A percentile compares a stretch with the other conserved stretches of the same genome.
These are phyloP conservation scores for Saccharomycopsis hybrid DNA, from an alignment of 1,139 yeast genomes.

Conservation along the genomic window DNA sequence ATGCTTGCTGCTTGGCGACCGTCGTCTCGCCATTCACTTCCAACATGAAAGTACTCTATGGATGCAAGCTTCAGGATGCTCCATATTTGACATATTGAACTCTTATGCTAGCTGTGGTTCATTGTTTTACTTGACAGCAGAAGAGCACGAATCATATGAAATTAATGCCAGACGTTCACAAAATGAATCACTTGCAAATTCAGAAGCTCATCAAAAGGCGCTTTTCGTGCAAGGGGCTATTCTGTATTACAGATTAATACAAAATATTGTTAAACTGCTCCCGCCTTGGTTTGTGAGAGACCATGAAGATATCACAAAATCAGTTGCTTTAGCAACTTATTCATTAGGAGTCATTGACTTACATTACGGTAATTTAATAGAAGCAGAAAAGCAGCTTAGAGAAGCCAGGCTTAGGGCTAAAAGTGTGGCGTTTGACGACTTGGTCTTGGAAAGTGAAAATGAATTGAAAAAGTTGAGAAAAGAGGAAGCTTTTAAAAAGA, in stretches of 20 bases:
- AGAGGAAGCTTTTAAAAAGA: conserved; percentile 24
- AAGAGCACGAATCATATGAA: conserved; percentile 52
- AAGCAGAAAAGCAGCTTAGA: conserved; percentile 58
- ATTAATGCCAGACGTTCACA: conserved; percentile 26
- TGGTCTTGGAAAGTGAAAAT: conserved; percentile 58
- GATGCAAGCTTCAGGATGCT: conserved; percentile 68
- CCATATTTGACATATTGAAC: conserved; percentile 56
- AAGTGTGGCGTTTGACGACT: conserved; percentile 41
- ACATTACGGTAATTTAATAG: conserved; percentile 47
- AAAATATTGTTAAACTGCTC: conserved; percentile 40
- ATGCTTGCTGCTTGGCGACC: conserved; percentile 61
- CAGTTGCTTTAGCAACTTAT: conserved; percentile 74
- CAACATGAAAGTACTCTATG: conserved; percentile 64
- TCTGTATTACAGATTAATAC: conserved; percentile 36
- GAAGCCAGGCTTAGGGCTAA: conserved; percentile 49
- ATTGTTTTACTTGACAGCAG: conserved; percentile 63
- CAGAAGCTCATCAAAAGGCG: conserved; percentile 31
- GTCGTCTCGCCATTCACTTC: conserved; percentile 53
- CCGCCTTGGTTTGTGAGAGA: conserved; percentile 22
- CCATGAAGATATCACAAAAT: conserved; percentile 42
- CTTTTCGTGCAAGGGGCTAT: conserved; percentile 40
- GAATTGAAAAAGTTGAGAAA: conserved; percentile 49
- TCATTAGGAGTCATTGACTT: conserved; percentile 77
- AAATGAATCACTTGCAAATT: conserved; percentile 28
- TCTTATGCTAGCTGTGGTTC: conserved; percentile 72